Conservation (phyloP, 2,329 filamentous ascomycete genomes). For the Diaporthe helianthi region DNA sequence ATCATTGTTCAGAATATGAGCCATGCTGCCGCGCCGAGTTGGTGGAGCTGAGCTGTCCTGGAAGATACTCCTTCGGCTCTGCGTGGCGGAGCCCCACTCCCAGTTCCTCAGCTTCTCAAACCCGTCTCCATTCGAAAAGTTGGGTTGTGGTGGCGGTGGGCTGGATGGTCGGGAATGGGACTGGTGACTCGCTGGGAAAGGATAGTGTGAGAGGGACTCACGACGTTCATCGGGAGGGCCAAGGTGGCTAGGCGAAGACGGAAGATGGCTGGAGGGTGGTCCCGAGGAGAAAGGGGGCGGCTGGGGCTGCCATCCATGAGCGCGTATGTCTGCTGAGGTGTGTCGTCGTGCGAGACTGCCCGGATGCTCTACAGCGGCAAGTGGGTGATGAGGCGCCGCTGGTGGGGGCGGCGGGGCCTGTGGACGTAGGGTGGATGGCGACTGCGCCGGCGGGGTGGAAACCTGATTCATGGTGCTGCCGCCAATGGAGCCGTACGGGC, state of each 20-base stretch:
- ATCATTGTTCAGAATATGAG: slow-evolving; percentile 64
- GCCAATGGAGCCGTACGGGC: slow-evolving; percentile 88
- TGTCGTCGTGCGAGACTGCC: slow-evolving; percentile 82
- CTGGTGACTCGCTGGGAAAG: slow-evolving; percentile 54
- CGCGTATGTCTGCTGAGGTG: slow-evolving; percentile 93
- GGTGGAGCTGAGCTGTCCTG: slow-evolving; percentile 64
- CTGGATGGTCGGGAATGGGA: slow-evolving; percentile 62
- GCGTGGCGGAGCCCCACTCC: slow-evolving; percentile 61
- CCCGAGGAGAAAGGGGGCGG: slow-evolving; percentile 71
- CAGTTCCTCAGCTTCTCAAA: slow-evolving; percentile 60
- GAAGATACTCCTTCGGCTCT: slow-evolving; percentile 55
- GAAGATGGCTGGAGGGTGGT: slow-evolving; percentile 58
- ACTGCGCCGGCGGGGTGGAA: slow-evolving; percentile 59
- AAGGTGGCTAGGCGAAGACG: slow-evolving; percentile 59
- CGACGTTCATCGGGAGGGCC: slow-evolving; percentile 61
- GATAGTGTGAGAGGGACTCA: slow-evolving; percentile 64
- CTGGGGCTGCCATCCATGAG: slow-evolving; percentile 77
- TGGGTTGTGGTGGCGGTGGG: slow-evolving; percentile 59
- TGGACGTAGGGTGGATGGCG: slow-evolving; percentile 75
- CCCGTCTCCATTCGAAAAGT: slow-evolving; percentile 54
- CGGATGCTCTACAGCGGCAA: slow-evolving; percentile 68
- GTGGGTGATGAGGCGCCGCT: slow-evolving; percentile 56
- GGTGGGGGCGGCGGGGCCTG: slow-evolving; percentile 66
- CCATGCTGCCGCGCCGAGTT: slow-evolving; percentile 66
- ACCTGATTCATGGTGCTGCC: slow-evolving; percentile 49